Conservation (phyloP, 208 protist species). For the Trypanosoma scelopori region DNA sequence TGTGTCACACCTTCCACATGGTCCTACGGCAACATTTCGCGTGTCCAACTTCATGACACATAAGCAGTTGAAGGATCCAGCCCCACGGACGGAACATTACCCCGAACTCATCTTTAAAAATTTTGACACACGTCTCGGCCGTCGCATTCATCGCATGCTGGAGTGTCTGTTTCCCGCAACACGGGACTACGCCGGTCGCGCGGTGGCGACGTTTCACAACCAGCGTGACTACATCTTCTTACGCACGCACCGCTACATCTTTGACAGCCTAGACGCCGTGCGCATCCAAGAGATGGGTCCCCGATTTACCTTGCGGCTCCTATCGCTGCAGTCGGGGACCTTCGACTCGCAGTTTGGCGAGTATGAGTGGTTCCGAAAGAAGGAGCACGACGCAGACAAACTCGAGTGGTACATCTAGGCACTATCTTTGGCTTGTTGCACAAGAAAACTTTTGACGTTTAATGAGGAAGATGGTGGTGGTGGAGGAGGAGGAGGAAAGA, state of each 20-base stretch:
- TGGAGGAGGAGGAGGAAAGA: background rate
- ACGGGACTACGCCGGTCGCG: slow-evolving; percentile 87
- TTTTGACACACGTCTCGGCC: slow-evolving; percentile 91
- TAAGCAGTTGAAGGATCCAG: slow-evolving; percentile 77
- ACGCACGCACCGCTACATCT: slow-evolving; percentile 92
- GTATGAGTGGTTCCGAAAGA: slow-evolving; percentile 94
- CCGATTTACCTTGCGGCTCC: slow-evolving; percentile 86
- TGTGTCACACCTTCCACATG: slow-evolving; percentile 87
- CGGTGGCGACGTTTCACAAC: slow-evolving; percentile 93
- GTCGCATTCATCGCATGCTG: slow-evolving; percentile 82
- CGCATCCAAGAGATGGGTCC: slow-evolving; percentile 93
- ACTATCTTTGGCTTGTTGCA: background rate
- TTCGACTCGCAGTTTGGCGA: slow-evolving; percentile 93
- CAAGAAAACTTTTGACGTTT: slow-evolving; percentile 17
- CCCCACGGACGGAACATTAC: slow-evolving; percentile 88
- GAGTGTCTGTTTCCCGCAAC: slow-evolving; percentile 89
- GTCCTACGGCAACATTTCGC: slow-evolving; percentile 88
- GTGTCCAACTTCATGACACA: slow-evolving; percentile 86
- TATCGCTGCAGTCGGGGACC: slow-evolving; percentile 89
- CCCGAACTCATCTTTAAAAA: slow-evolving; percentile 95
- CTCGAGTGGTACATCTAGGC: slow-evolving; percentile 88
- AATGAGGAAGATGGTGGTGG: background rate
- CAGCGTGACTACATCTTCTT: slow-evolving; percentile 95
- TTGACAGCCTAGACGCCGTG: slow-evolving; percentile 86
- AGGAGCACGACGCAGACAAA: slow-evolving; percentile 88